These are phyloP conservation scores for Hymenoscyphus occultus DNA, from an alignment of 2,329 filamentous ascomycete genomes.

Conservation along the genomic window DNA sequence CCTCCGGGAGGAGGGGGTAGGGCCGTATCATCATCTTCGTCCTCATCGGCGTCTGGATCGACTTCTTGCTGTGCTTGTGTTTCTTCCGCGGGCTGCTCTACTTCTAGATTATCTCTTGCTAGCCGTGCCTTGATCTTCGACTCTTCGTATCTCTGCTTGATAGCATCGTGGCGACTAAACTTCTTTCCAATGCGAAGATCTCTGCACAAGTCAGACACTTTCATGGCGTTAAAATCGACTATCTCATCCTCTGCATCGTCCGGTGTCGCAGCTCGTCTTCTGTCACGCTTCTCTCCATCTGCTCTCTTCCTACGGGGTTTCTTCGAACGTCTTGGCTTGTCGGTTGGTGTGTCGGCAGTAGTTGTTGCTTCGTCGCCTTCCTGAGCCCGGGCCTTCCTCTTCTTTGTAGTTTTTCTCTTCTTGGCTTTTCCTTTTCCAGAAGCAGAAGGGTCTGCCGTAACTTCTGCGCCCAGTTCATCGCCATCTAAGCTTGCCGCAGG, in stretches of 20 bases:
- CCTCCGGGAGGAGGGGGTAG: slow-evolving; percentile 13
- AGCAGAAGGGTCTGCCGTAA: slow-evolving; percentile 9
- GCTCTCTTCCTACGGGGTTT: slow-evolving; percentile 35
- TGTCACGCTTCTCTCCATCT: slow-evolving; percentile 31
- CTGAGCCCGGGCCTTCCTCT: slow-evolving; percentile 24
- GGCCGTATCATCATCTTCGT: slow-evolving; percentile 2
- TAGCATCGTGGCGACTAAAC: slow-evolving; percentile 70
- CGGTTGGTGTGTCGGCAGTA: slow-evolving; percentile 28
- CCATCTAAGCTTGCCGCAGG: slow-evolving; percentile 27
- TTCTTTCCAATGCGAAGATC: slow-evolving; percentile 71
- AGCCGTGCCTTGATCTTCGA: slow-evolving; percentile 39
- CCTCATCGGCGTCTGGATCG: slow-evolving; percentile 9
- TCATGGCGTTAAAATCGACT: slow-evolving; percentile 65
- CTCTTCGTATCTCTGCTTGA: slow-evolving; percentile 62
- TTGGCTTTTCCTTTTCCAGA: slow-evolving; percentile 24
- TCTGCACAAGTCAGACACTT: slow-evolving; percentile 69
- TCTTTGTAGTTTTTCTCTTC: slow-evolving; percentile 21
- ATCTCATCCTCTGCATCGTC: slow-evolving; percentile 60
- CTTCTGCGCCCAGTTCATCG: slow-evolving; percentile 29
- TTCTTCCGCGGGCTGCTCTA: slow-evolving; percentile 20
- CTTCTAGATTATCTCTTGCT: slow-evolving; percentile 29
- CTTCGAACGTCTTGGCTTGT: slow-evolving; percentile 20
- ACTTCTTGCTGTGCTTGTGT: slow-evolving; percentile 34
- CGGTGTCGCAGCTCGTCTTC: slow-evolving; percentile 46
- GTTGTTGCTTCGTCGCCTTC: slow-evolving; percentile 28